Evolutionary conservation across 176 grass and related monocot genomes (phyloP).

Genomic region (Oryza australiensis): DNA sequence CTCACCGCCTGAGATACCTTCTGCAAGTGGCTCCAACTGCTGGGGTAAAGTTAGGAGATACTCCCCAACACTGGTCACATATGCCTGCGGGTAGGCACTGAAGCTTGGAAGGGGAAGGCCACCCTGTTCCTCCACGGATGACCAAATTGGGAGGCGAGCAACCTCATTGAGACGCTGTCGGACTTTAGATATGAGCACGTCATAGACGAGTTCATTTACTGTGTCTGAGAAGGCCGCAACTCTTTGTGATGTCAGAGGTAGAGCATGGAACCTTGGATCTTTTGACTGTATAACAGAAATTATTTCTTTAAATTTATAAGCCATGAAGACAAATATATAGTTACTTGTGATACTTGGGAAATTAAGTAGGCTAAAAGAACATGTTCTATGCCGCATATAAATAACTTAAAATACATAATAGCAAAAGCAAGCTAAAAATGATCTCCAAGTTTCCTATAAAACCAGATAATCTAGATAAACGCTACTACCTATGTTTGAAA

Average conservation of each 20-base stretch:
- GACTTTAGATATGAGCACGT: slow-evolving; percentile 95
- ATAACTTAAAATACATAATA: slow-evolving; percentile 8
- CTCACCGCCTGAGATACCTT: slow-evolving; percentile 76
- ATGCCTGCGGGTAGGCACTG: slow-evolving; percentile 92
- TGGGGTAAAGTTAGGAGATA: slow-evolving; percentile 98
- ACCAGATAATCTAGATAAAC: neutral
- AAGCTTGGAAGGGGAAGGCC: slow-evolving; percentile 92
- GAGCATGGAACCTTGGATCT: slow-evolving; percentile 91
- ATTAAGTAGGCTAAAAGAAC: neutral
- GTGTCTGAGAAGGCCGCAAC: slow-evolving; percentile 86
- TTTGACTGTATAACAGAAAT: slow-evolving; percentile 75
- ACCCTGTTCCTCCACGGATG: slow-evolving; percentile 81
- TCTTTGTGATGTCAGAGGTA: slow-evolving; percentile 86
- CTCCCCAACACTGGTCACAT: slow-evolving; percentile 88
- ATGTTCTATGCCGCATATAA: neutral
- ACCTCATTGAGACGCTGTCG: slow-evolving; percentile 73
- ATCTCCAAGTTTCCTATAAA: neutral
- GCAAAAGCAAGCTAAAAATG: neutral
- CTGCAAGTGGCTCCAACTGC: slow-evolving; percentile 88
- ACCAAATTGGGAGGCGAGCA: slow-evolving; percentile 83
- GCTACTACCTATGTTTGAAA: neutral
- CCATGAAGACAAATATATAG: slow-evolving; percentile 16
- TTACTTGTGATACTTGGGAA: neutral
- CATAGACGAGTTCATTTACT: slow-evolving; percentile 93
- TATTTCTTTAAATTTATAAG: slow-evolving; percentile 29